Percentiles rank a stretch among this genome's conserved stretches.
Conservation (phyloP, 371 early-diverging fungal genomes). For the Lichtheimia corymbifera region DNA sequence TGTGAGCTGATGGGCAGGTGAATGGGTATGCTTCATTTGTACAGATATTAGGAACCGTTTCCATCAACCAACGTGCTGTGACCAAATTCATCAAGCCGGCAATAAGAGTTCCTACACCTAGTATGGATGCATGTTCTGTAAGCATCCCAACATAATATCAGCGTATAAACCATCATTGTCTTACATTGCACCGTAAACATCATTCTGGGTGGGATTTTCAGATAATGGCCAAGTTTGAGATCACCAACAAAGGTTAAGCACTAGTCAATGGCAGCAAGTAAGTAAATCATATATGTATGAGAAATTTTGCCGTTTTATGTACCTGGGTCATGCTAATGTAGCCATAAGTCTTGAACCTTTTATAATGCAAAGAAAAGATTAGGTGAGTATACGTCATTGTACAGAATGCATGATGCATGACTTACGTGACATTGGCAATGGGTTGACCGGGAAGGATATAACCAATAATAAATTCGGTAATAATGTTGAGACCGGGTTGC, state of each 20-base stretch:
- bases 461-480: slow-evolving; percentile 73
- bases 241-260: slow-evolving; percentile 61
- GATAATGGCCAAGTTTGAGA: slow-evolving; percentile 71
- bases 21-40: slow-evolving; percentile 47
- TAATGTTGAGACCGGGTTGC: slow-evolving; percentile 71
- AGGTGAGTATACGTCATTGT: no score
- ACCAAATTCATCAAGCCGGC: slow-evolving; percentile 62
- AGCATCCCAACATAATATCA: no score
- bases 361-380: no score
- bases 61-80: slow-evolving; percentile 70
- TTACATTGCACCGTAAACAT: slow-evolving; percentile 66
- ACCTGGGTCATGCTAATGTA: slow-evolving; percentile 37
- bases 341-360: slow-evolving; percentile 63
- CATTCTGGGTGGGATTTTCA: slow-evolving; percentile 68
- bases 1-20: slow-evolving; percentile 43
- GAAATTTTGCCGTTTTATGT: no score
- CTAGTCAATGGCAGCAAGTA: slow-evolving; percentile 44
- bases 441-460: slow-evolving; percentile 63
- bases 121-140: no score
- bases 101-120: slow-evolving; percentile 40
- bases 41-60: slow-evolving; percentile 59
- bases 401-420: no score
- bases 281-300: no score
- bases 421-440: slow-evolving; percentile 58
- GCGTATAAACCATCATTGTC: no score